Evolutionary conservation across 164 flowering plant species (phyloP).

Genomic region (Cinnamomum chago): DNA sequence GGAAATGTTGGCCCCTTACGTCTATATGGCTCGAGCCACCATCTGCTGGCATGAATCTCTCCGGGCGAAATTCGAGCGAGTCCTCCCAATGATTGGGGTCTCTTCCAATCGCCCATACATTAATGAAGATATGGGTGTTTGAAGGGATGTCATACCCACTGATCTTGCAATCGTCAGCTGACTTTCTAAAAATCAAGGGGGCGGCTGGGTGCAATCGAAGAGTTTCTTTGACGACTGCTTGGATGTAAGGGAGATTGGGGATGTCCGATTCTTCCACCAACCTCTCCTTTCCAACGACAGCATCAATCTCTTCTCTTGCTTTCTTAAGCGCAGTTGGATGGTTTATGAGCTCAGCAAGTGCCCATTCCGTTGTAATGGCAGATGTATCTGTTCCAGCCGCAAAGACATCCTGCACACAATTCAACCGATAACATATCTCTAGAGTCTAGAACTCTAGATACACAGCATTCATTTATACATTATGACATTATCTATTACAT

Average conservation of each 20-base stretch:
- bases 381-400: slow-evolving; percentile 9
- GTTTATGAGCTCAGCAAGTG: slow-evolving; percentile 12
- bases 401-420: slow-evolving; percentile 6
- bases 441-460: too few relatives aligned
- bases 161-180: slow-evolving; percentile 6
- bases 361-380: slow-evolving; percentile 4
- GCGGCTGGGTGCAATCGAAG: slow-evolving; percentile 8
- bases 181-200: slow-evolving; percentile 2
- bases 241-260: slow-evolving; percentile 9
- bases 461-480: too few relatives aligned
- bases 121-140: neutral
- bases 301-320: slow-evolving; percentile 6
- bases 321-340: neutral
- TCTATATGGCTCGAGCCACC: slow-evolving; percentile 7
- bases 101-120: slow-evolving; percentile 8
- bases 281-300: neutral
- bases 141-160: slow-evolving; percentile 8
- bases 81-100: slow-evolving; percentile 9
- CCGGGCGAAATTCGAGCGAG: slow-evolving; percentile 6
- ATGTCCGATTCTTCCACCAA: slow-evolving; percentile 4
- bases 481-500: too few relatives aligned
- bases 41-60: slow-evolving; percentile 7
- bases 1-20: slow-evolving; percentile 30
- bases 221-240: slow-evolving; percentile 7
- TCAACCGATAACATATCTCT: neutral